phyloP scores from a whole-genome alignment of 2,329 filamentous ascomycete genomes.

The Colletotrichum salicis region DNA sequence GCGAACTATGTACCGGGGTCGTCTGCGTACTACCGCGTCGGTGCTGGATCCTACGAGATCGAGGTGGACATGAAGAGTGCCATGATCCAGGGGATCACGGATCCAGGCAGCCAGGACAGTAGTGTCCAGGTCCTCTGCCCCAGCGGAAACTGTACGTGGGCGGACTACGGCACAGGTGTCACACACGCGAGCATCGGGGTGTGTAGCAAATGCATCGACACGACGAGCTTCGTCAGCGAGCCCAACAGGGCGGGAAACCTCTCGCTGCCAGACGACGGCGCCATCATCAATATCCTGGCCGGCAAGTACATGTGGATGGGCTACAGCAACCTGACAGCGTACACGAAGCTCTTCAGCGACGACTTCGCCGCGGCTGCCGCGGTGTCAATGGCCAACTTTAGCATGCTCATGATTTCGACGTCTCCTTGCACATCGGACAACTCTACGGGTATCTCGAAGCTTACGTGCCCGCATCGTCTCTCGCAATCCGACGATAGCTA shows the following conservation, averaged over 20 bases:
- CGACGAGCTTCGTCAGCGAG: conserved; percentile 21
- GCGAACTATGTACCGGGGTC: conserved; percentile 35
- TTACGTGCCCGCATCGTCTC: conserved; percentile 12
- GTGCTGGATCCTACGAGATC: conserved; percentile 38
- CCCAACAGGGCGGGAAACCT: conserved; percentile 1
- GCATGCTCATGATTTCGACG: conserved; percentile 10
- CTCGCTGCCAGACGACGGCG: conserved; percentile 13
- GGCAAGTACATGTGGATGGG: conserved; percentile 29
- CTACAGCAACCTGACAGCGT: conserved; percentile 24
- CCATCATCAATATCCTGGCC: conserved; percentile 14
- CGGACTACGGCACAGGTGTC: conserved; percentile 26
- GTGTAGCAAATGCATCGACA: conserved; percentile 29
- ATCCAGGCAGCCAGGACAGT: conserved; percentile 40
- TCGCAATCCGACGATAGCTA: not conserved
- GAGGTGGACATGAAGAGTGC: conserved; percentile 45
- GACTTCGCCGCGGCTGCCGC: conserved; percentile 3
- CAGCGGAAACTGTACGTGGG: conserved; percentile 28
- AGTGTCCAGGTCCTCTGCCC: conserved; percentile 12
- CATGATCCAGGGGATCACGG: conserved; percentile 43
- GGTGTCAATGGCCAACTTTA: conserved; percentile 26
- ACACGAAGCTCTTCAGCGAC: not conserved
- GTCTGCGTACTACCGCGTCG: conserved; percentile 37
- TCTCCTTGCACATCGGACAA: conserved; percentile 13
- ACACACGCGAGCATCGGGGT: conserved; percentile 27
- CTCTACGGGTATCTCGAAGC: not conserved